Evolutionary conservation across 805 yeast species (phyloP).

Genomic region (Tetrapisispora nanseiensis): DNA sequence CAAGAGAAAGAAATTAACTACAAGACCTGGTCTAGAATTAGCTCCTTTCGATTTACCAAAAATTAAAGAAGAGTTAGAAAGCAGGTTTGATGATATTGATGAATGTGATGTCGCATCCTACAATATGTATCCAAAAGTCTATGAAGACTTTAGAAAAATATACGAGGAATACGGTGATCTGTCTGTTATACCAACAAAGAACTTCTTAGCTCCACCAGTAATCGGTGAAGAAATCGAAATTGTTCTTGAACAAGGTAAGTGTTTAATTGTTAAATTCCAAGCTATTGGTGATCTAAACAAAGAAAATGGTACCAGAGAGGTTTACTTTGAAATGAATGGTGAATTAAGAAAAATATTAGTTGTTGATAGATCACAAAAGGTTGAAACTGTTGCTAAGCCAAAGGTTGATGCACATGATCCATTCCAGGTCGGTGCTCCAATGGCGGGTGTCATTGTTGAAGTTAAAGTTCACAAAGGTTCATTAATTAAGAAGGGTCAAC

Average conservation of each 20-base stretch:
- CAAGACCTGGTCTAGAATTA: slow-evolving; percentile 87
- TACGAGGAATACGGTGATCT: slow-evolving; percentile 81
- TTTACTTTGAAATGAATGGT: slow-evolving; percentile 95
- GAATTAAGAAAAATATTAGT: slow-evolving; percentile 93
- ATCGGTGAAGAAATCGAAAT: slow-evolving; percentile 83
- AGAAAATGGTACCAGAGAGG: slow-evolving; percentile 88
- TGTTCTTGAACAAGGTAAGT: slow-evolving; percentile 91
- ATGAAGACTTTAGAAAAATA: slow-evolving; percentile 70
- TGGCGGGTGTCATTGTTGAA: slow-evolving; percentile 98
- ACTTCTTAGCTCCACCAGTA: slow-evolving; percentile 78
- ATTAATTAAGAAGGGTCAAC: slow-evolving; percentile 92
- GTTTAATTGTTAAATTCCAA: slow-evolving; percentile 77
- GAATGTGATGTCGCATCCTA: slow-evolving; percentile 92
- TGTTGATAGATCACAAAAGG: slow-evolving; percentile 76
- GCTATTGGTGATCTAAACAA: slow-evolving; percentile 85
- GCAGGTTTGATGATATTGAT: slow-evolving; percentile 69
- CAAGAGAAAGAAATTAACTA: slow-evolving; percentile 81
- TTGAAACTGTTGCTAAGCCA: slow-evolving; percentile 77
- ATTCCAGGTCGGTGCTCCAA: slow-evolving; percentile 94
- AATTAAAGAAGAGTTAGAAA: slow-evolving; percentile 61
- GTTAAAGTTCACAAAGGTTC: slow-evolving; percentile 81
- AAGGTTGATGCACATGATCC: slow-evolving; percentile 86
- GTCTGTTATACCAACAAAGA: slow-evolving; percentile 86
- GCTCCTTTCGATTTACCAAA: slow-evolving; percentile 71
- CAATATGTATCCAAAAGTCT: slow-evolving; percentile 97